Evolutionary conservation across 2,329 filamentous ascomycete species (phyloP).

Genomic region (Aspergillus piperis): DNA sequence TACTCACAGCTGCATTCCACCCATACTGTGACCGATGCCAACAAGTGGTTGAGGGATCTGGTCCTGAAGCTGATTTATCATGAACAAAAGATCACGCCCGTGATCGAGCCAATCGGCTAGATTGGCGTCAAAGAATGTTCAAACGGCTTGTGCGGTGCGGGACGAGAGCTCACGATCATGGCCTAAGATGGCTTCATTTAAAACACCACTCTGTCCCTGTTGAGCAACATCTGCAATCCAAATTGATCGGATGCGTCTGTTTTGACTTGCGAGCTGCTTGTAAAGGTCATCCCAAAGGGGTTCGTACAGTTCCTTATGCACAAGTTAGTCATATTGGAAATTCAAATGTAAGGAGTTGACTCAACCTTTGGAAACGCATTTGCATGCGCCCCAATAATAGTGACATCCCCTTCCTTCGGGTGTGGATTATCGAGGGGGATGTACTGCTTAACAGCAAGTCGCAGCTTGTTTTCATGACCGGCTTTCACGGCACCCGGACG

Average conservation of each 20-base stretch:
- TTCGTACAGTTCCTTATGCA: not conserved
- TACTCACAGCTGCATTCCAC: no score
- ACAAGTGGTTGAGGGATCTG: no score
- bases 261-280: not conserved
- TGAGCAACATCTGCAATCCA: slow-evolving; percentile 81
- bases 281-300: not conserved
- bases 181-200: slow-evolving; percentile 60
- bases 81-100: no score
- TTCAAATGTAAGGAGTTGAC: not conserved
- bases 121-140: no score
- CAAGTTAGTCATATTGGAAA: not conserved
- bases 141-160: no score
- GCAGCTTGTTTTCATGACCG: slow-evolving; percentile 11
- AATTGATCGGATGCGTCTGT: slow-evolving; percentile 46
- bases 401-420: not conserved
- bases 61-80: no score
- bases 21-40: no score
- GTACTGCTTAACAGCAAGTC: slow-evolving; percentile 8
- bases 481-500: slow-evolving; percentile 11
- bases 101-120: no score
- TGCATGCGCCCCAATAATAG: not conserved
- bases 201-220: slow-evolving; percentile 70
- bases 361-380: slow-evolving; percentile 1
- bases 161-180: no score
- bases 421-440: not conserved